phyloP scores from a whole-genome alignment of 75 land plant species.

The Isoetes taiwanensis region DNA sequence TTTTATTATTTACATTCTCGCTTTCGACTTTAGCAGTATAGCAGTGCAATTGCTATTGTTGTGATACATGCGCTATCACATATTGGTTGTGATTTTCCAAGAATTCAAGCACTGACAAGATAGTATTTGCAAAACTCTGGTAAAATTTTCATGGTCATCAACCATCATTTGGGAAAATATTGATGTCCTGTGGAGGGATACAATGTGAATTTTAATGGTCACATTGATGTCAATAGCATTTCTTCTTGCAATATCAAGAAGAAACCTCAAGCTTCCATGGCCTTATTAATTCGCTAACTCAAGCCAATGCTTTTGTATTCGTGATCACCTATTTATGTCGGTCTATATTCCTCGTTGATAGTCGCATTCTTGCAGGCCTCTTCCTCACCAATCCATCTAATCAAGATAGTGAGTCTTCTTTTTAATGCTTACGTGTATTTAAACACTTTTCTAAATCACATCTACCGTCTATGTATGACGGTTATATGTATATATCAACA shows the following conservation, averaged over 20 bases:
- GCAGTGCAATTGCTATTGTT: slow-evolving; percentile 12
- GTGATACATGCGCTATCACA: slow-evolving; percentile 16
- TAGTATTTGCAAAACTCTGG: slow-evolving; percentile 9
- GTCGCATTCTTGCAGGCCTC: slow-evolving; percentile 11
- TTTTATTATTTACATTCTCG: neutral
- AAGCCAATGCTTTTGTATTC: slow-evolving; percentile 27
- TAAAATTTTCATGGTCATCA: slow-evolving; percentile 8
- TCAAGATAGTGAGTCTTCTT: slow-evolving; percentile 11
- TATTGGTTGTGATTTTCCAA: slow-evolving; percentile 21
- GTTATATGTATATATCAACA: slow-evolving; percentile 19
- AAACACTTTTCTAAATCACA: too few species aligned
- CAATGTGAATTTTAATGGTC: slow-evolving; percentile 19
- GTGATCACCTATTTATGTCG: slow-evolving; percentile 20
- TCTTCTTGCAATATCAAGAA: slow-evolving; percentile 12
- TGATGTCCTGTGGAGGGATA: slow-evolving; percentile 11
- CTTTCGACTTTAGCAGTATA: slow-evolving; percentile 7
- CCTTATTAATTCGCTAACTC: slow-evolving; percentile 21
- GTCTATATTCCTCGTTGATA: slow-evolving; percentile 19
- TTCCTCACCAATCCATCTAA: slow-evolving; percentile 20
- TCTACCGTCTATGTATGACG: too few species aligned
- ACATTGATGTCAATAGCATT: slow-evolving; percentile 17
- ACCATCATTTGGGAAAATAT: slow-evolving; percentile 13
- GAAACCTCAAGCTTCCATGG: slow-evolving; percentile 22
- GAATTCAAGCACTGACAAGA: slow-evolving; percentile 8
- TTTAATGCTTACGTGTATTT: neutral